A percentile compares a stretch with the other conserved stretches of the same genome.
Conservation (phyloP, 768 basidiomycete genomes). For the Pilatotrama ljubarskyi region DNA sequence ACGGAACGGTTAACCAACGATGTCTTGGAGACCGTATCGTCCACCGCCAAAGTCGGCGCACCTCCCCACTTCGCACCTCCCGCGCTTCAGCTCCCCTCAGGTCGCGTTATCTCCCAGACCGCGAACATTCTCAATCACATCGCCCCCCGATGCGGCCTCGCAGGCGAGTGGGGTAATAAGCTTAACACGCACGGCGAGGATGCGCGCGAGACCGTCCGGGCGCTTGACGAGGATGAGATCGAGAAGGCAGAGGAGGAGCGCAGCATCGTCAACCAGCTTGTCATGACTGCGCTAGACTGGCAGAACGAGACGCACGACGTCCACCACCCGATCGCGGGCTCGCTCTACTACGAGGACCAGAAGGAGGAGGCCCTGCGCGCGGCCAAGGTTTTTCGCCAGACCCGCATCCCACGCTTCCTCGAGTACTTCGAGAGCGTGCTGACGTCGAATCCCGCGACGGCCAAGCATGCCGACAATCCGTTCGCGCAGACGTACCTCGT, state of each 20-base stretch:
- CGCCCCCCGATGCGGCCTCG: conserved; percentile 37
- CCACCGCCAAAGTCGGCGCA: conserved; percentile 19
- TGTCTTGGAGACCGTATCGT: conserved; percentile 23
- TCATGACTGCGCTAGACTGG: conserved; percentile 38
- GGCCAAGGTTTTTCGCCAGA: conserved; percentile 37
- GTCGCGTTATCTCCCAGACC: conserved; percentile 37
- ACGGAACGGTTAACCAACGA: conserved; percentile 26
- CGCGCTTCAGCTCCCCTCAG: conserved; percentile 35
- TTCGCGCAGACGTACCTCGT: conserved; percentile 30
- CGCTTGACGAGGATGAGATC: conserved; percentile 27
- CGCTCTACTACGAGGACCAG: conserved; percentile 44
- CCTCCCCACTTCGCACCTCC: conserved; percentile 45
- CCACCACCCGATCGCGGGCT: conserved; percentile 39
- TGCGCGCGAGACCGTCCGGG: conserved; percentile 3
- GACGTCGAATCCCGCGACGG: conserved; percentile 27
- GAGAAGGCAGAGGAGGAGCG: conserved; percentile 34
- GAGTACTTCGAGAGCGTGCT: conserved; percentile 38
- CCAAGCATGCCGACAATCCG: conserved; percentile 13
- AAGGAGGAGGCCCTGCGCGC: conserved; percentile 36
- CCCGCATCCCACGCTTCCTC: conserved; percentile 44
- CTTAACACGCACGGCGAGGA: conserved; percentile 9
- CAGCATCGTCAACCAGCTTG: conserved; percentile 39
- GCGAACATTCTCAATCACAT: conserved; percentile 39
- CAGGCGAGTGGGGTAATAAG: conserved; percentile 24
- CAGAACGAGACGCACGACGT: conserved; percentile 36